These are phyloP conservation scores for Sclerotinia subarctica DNA, from an alignment of 2,329 filamentous ascomycete species.

Conservation along the genomic window DNA sequence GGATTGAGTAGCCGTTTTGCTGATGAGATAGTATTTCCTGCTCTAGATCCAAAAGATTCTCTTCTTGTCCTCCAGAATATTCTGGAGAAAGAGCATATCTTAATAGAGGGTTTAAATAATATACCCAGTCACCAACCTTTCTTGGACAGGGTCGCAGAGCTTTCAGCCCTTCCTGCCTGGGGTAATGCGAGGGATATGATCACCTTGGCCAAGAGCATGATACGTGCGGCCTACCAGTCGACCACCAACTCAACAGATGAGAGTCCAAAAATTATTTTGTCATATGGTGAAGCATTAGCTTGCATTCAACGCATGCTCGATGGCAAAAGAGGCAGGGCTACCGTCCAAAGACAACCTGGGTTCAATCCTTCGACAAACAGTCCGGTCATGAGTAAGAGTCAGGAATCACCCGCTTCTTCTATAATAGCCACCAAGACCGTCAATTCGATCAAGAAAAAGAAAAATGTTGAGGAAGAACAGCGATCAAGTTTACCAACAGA, in stretches of 20 bases:
- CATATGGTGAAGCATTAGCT: constrained; percentile 24
- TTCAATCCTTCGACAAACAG: too few species aligned
- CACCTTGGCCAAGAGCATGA: constrained; percentile 47
- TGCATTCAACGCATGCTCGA: constrained; percentile 33
- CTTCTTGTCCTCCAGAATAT: constrained; percentile 41
- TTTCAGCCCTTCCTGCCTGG: constrained; percentile 47
- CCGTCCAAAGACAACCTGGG: not conserved
- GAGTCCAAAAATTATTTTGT: constrained; percentile 25
- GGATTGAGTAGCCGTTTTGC: constrained; percentile 55
- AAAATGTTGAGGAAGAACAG: too few species aligned
- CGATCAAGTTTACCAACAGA: too few species aligned
- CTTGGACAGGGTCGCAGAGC: constrained; percentile 37
- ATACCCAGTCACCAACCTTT: constrained; percentile 33
- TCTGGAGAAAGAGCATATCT: constrained; percentile 37
- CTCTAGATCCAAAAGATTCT: constrained; percentile 40
- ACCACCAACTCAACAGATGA: constrained; percentile 19
- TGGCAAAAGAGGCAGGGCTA: constrained; percentile 22
- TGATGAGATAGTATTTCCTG: constrained; percentile 47
- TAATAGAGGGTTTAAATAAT: constrained; percentile 28
- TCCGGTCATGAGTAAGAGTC: too few species aligned
- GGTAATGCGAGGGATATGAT: constrained; percentile 53
- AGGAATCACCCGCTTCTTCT: too few species aligned
- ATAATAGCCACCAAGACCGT: too few species aligned
- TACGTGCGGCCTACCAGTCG: constrained; percentile 35
- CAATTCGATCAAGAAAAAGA: too few species aligned